A percentile compares a stretch with the other conserved stretches of the same genome.
phyloP scores from a whole-genome alignment of 2,329 filamentous ascomycete species.

The Botrytis squamosa region DNA sequence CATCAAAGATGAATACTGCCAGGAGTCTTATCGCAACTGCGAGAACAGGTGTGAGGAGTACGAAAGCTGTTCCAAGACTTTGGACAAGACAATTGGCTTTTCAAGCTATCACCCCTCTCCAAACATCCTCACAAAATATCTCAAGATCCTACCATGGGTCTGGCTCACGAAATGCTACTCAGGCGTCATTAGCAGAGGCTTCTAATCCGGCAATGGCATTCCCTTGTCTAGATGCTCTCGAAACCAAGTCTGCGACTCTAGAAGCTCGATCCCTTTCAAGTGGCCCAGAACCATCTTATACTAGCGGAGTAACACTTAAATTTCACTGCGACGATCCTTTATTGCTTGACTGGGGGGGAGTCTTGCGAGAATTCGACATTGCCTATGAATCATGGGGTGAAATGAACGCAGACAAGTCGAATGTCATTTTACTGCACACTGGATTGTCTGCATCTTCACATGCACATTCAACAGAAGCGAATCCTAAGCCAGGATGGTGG shows the following conservation, averaged over 20 bases:
- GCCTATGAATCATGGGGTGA: slow-evolving; percentile 92
- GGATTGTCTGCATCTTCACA: slow-evolving; percentile 96
- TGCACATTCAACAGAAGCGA: slow-evolving; percentile 84
- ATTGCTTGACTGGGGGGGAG: slow-evolving; percentile 89
- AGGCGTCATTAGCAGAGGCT: slow-evolving; percentile 40
- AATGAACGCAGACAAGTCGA: slow-evolving; percentile 76
- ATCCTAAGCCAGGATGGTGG: slow-evolving; percentile 95
- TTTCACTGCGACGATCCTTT: slow-evolving; percentile 75
- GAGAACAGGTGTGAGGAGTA: slow-evolving; percentile 27
- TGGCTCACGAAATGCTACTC: slow-evolving; percentile 24
- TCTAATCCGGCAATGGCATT: slow-evolving; percentile 88
- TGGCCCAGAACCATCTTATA: slow-evolving; percentile 93
- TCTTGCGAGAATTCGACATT: slow-evolving; percentile 83
- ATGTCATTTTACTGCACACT: slow-evolving; percentile 89
- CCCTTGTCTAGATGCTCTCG: slow-evolving; percentile 83
- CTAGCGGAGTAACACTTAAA: slow-evolving; percentile 75
- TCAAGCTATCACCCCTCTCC: slow-evolving; percentile 17
- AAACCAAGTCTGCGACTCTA: slow-evolving; percentile 73
- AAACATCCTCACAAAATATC: slow-evolving; percentile 20
- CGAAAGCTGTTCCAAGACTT: slow-evolving; percentile 22
- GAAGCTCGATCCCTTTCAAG: slow-evolving; percentile 64
- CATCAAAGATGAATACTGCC: slow-evolving; percentile 32
- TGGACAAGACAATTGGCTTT: slow-evolving; percentile 28
- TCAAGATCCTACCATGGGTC: slow-evolving; percentile 32
- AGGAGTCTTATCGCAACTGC: slow-evolving; percentile 29